Conservation (phyloP, 257 asterid genomes). For the Handroanthus guayacan region DNA sequence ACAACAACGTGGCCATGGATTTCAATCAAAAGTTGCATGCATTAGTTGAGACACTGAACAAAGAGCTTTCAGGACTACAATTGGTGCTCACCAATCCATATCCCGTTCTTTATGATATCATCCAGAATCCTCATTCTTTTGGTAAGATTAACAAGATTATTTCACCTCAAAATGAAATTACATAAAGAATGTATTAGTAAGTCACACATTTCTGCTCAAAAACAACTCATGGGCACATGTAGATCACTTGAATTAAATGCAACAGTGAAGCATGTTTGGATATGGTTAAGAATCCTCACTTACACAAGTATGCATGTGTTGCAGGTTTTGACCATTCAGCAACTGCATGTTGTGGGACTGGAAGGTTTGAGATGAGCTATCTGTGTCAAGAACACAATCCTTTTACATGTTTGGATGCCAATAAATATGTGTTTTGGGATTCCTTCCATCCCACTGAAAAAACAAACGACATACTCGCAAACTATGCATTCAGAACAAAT, state of each 20-base stretch:
- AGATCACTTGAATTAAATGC: no score
- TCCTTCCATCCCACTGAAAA: conserved; percentile 81
- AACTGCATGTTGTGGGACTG: conserved; percentile 78
- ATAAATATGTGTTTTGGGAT: conserved; percentile 81
- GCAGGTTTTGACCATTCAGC: conserved; percentile 65
- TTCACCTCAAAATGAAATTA: conserved; percentile 2
- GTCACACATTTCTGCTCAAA: background rate
- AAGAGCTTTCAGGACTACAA: conserved; percentile 58
- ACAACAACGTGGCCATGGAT: conserved; percentile 63
- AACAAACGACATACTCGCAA: conserved; percentile 60
- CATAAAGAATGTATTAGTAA: background rate
- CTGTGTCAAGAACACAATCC: conserved; percentile 56
- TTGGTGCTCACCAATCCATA: conserved; percentile 70
- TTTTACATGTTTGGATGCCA: conserved; percentile 69
- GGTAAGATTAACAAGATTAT: conserved; percentile 48
- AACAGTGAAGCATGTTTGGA: background rate
- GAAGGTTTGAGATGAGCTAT: conserved; percentile 73
- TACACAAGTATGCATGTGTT: conserved; percentile 8
- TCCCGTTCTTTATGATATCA: conserved; percentile 48
- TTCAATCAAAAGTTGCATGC: conserved; percentile 57
- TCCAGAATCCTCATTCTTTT: conserved; percentile 53
- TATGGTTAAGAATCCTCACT: background rate
- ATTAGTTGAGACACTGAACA: conserved; percentile 48
- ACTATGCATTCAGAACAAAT: conserved; percentile 47
- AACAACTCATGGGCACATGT: no score